Evolutionary conservation across 2,329 filamentous ascomycete genomes (phyloP).

Genomic region (Volutella citrinella): DNA sequence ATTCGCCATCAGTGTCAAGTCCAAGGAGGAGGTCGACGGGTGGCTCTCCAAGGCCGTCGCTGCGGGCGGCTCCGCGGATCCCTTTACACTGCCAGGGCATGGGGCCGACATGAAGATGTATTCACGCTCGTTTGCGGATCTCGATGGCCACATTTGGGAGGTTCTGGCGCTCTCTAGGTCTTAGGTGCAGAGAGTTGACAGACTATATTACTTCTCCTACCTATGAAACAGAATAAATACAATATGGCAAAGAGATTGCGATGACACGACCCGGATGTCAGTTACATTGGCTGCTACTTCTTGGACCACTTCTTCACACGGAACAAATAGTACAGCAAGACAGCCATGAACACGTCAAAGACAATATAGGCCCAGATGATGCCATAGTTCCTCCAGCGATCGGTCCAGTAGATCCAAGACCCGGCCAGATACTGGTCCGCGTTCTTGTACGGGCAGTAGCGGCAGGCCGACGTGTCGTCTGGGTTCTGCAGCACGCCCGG

Average conservation of each 20-base stretch:
- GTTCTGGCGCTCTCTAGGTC: too few relatives aligned
- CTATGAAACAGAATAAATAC: too few relatives aligned
- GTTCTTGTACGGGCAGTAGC: slow-evolving; percentile 62
- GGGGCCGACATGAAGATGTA: slow-evolving; percentile 18
- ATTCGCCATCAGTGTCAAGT: slow-evolving; percentile 11
- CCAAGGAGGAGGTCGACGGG: slow-evolving; percentile 17
- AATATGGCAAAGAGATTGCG: too few relatives aligned
- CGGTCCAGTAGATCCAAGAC: slow-evolving; percentile 45
- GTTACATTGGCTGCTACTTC: slow-evolving; percentile 1
- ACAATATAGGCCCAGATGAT: slow-evolving; percentile 64
- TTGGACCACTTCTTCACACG: slow-evolving; percentile 43
- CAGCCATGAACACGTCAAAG: slow-evolving; percentile 60
- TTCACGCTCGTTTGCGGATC: slow-evolving; percentile 17
- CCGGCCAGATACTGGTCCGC: slow-evolving; percentile 58
- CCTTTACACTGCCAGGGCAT: slow-evolving; percentile 13
- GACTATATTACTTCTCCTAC: too few relatives aligned
- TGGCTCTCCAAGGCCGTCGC: slow-evolving; percentile 13
- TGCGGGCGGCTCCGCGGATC: slow-evolving; percentile 17
- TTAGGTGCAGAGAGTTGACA: too few relatives aligned
- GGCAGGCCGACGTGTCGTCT: slow-evolving; percentile 52
- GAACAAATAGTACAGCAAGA: slow-evolving; percentile 61
- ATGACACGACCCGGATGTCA: too few relatives aligned
- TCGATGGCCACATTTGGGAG: slow-evolving; percentile 25
- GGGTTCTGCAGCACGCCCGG: slow-evolving; percentile 63
- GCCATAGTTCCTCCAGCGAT: slow-evolving; percentile 69